Evolutionary conservation across 2,329 filamentous ascomycete genomes (phyloP).

Genomic region (Chaetomium olivaceum): DNA sequence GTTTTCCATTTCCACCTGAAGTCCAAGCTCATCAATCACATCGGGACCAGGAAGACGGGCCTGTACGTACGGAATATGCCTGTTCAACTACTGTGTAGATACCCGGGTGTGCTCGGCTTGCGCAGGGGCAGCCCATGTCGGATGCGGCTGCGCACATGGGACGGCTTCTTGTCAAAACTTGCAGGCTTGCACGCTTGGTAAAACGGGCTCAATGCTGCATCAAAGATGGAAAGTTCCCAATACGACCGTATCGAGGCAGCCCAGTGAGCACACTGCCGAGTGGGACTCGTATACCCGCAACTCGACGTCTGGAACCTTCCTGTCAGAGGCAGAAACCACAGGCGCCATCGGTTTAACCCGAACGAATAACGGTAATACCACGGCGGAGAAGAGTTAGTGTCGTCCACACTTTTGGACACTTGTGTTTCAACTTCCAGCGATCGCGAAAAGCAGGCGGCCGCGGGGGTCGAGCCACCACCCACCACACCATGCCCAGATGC

Average conservation of each 20-base stretch:
- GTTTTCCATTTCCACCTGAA: background rate
- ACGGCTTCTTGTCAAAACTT: background rate
- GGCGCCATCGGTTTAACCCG: conserved; percentile 11
- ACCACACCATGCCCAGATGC: background rate
- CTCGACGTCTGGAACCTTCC: conserved; percentile 6
- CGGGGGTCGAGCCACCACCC: background rate
- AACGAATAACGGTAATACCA: conserved; percentile 8
- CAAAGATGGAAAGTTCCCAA: conserved; percentile 6
- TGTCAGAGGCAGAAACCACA: conserved; percentile 10
- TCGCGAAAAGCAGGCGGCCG: conserved; percentile 13
- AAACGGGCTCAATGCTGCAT: background rate
- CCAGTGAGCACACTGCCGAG: background rate
- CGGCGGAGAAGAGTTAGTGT: background rate
- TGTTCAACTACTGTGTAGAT: conserved; percentile 5
- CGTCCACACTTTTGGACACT: background rate
- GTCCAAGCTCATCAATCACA: conserved; percentile 13
- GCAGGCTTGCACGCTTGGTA: background rate
- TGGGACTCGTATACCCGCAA: conserved; percentile 1
- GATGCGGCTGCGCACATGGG: conserved; percentile 11
- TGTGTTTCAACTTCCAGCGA: conserved; percentile 24
- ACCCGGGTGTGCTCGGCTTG: conserved; percentile 12
- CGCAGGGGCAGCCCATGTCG: conserved; percentile 4
- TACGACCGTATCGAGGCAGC: conserved; percentile 7
- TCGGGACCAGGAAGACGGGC: conserved; percentile 4
- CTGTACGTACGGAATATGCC: background rate